Conservation (phyloP, 306 rosid species). For the Medicago lupulina region DNA sequence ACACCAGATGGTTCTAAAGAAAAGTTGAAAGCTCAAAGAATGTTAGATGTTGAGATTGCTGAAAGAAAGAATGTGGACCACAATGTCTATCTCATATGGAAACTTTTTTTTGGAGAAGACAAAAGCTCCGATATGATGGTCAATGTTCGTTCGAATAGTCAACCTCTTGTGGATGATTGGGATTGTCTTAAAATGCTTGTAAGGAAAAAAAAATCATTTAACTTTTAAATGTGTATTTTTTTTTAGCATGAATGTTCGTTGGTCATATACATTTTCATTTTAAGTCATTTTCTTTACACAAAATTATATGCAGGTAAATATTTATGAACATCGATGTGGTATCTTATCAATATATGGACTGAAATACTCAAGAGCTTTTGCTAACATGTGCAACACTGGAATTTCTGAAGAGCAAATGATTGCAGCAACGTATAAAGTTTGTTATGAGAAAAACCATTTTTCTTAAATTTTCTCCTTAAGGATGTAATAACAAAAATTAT, state of each 20-base stretch:
- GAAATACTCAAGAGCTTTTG: slow-evolving; percentile 40
- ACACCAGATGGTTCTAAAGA: slow-evolving; percentile 48
- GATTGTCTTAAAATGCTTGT: slow-evolving; percentile 59
- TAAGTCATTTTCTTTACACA: background rate
- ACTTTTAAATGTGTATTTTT: no score
- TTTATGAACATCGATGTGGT: slow-evolving; percentile 37
- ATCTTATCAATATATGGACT: slow-evolving; percentile 35
- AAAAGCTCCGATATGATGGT: slow-evolving; percentile 30
- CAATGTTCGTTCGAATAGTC: slow-evolving; percentile 49
- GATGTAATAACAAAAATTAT: background rate
- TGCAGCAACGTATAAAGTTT: slow-evolving; percentile 46
- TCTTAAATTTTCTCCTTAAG: background rate
- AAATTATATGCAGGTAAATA: slow-evolving; percentile 33
- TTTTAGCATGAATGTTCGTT: background rate
- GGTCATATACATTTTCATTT: background rate
- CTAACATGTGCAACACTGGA: slow-evolving; percentile 47
- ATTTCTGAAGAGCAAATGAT: slow-evolving; percentile 34
- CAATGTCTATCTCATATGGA: slow-evolving; percentile 40
- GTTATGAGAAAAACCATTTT: slow-evolving; percentile 26
- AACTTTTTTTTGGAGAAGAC: slow-evolving; percentile 51
- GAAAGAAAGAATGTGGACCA: slow-evolving; percentile 50
- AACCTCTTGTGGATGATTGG: slow-evolving; percentile 70
- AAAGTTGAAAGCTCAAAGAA: slow-evolving; percentile 50
- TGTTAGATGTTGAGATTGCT: slow-evolving; percentile 43
- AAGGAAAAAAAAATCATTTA: slow-evolving; percentile 24